phyloP scores from a whole-genome alignment of 2,329 filamentous ascomycete species.

The Botrytis deweyae region DNA sequence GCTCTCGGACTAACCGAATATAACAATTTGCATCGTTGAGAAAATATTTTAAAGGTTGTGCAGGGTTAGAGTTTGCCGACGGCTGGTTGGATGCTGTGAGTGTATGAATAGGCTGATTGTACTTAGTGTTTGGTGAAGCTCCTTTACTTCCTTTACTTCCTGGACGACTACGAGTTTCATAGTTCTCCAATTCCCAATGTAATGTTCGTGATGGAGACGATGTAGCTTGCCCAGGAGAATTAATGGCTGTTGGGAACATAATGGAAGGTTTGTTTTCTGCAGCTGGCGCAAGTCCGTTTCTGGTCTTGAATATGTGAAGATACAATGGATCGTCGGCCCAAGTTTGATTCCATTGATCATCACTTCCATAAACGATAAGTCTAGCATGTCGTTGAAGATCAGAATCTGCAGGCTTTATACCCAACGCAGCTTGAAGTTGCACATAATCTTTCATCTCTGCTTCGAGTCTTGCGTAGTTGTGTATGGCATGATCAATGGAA shows the following conservation, averaged over 20 bases:
- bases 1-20: constrained; percentile 52
- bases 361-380: constrained; percentile 60
- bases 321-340: constrained; percentile 56
- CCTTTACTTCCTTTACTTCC: neutral
- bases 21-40: constrained; percentile 62
- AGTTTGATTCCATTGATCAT: constrained; percentile 65
- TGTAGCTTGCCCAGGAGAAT: neutral
- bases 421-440: constrained; percentile 45
- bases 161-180: constrained; percentile 23
- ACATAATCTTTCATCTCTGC: constrained; percentile 55
- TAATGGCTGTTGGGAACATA: constrained; percentile 18
- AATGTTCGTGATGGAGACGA: constrained; percentile 29
- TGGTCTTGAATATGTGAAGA: constrained; percentile 51
- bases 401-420: constrained; percentile 52
- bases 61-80: constrained; percentile 35
- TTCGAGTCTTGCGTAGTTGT: constrained; percentile 55
- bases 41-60: constrained; percentile 44
- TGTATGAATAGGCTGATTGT: constrained; percentile 17
- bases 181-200: constrained; percentile 36
- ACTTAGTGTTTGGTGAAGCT: neutral
- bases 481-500: constrained; percentile 59
- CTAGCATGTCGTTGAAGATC: constrained; percentile 58
- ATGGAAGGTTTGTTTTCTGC: constrained; percentile 27
- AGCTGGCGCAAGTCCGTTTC: constrained; percentile 31
- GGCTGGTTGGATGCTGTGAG: constrained; percentile 32